Evolutionary conservation across 345 rosid species (phyloP).

Genomic region (Melastoma malabathricum): DNA sequence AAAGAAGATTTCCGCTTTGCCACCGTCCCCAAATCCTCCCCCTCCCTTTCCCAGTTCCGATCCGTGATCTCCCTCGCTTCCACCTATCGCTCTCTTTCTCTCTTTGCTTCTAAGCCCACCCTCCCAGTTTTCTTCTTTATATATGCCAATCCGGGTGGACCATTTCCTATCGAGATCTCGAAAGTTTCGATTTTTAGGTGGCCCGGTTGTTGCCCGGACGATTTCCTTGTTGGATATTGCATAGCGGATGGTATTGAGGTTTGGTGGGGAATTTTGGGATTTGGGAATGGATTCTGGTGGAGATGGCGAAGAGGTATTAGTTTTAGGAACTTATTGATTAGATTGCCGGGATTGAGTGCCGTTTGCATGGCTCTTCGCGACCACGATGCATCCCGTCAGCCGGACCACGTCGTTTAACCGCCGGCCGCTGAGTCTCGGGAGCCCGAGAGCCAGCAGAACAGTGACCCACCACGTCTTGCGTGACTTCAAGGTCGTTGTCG

Average conservation of each 20-base stretch:
- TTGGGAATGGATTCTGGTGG: too few species aligned
- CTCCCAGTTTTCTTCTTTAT: too few species aligned
- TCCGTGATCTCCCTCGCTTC: neutral
- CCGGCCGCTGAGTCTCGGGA: slow-evolving; percentile 22
- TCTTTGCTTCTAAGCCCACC: too few species aligned
- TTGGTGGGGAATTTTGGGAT: too few species aligned
- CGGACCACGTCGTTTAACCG: slow-evolving; percentile 12
- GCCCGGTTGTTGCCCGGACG: too few species aligned
- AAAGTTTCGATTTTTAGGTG: too few species aligned
- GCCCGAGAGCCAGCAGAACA: slow-evolving; percentile 27
- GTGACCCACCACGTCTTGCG: slow-evolving; percentile 26
- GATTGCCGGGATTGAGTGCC: neutral
- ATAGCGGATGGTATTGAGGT: too few species aligned
- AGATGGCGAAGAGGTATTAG: too few species aligned
- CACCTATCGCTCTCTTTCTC: neutral
- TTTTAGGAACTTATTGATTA: neutral
- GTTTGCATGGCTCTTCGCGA: slow-evolving; percentile 6
- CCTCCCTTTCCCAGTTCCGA: neutral
- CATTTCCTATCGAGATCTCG: too few species aligned
- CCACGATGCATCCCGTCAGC: slow-evolving; percentile 11
- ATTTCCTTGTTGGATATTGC: too few species aligned
- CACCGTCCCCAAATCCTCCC: neutral
- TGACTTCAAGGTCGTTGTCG: slow-evolving; percentile 28
- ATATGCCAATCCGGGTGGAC: too few species aligned
- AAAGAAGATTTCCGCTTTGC: too few species aligned